A percentile compares a stretch with the other conserved stretches of the same genome.
Conservation (phyloP, 208 protist species). For the Tritrichomonas foetus region DNA sequence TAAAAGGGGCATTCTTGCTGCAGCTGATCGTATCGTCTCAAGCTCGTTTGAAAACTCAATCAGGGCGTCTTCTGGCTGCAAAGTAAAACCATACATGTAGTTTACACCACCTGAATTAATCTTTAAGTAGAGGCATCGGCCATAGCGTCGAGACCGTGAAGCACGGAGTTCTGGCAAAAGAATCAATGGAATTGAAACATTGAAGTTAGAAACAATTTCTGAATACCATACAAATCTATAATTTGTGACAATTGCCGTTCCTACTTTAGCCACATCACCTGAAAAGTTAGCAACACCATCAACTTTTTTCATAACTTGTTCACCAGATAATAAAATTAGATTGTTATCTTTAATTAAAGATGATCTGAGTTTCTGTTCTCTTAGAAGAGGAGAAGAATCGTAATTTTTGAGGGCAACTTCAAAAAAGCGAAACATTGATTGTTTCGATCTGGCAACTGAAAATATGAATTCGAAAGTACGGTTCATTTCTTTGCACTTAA, state of each 20-base stretch:
- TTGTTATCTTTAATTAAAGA: slow-evolving; percentile 2
- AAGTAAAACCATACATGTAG: slow-evolving; percentile 10
- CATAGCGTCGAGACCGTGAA: not conserved
- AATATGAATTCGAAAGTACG: slow-evolving; percentile 7
- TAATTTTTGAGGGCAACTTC: not conserved
- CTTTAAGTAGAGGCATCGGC: not conserved
- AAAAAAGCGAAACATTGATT: not conserved
- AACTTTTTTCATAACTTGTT: not conserved
- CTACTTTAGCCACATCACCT: not conserved
- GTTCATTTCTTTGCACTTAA: not conserved
- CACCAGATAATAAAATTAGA: not conserved
- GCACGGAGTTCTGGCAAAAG: not conserved
- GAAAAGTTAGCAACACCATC: slow-evolving; percentile 27
- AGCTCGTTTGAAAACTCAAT: not conserved
- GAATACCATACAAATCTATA: not conserved
- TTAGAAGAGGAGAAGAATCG: not conserved
- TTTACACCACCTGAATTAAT: not conserved
- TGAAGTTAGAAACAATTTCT: slow-evolving; percentile 28
- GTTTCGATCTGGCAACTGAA: not conserved
- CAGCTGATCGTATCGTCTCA: not conserved
- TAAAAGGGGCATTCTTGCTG: not conserved
- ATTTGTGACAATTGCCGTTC: not conserved
- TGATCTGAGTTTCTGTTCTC: not conserved
- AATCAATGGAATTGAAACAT: slow-evolving; percentile 39
- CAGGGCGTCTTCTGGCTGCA: not conserved